Evolutionary conservation across 768 basidiomycete species (phyloP).

Genomic region (Xerocomus potaroensis): DNA sequence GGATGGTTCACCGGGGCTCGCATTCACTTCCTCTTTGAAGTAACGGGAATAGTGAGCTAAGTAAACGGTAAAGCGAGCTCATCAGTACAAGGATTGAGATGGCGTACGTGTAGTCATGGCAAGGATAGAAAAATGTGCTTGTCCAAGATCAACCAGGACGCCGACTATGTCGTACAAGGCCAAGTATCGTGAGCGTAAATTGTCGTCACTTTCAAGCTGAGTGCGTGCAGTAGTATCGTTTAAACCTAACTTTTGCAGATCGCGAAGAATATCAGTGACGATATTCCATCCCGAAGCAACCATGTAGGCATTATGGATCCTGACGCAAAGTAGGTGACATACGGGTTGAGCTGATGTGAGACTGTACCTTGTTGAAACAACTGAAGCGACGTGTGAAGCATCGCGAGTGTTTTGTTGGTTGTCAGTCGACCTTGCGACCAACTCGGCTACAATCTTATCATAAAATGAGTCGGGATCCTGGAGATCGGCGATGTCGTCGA

Average conservation of each 20-base stretch:
- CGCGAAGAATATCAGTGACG: slow-evolving; percentile 53
- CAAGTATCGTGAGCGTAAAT: slow-evolving; percentile 57
- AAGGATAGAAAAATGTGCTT: slow-evolving; percentile 62
- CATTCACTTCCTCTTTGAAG: slow-evolving; percentile 48
- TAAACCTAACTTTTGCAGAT: slow-evolving; percentile 52
- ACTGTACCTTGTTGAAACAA: slow-evolving; percentile 55
- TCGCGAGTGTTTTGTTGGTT: slow-evolving; percentile 32
- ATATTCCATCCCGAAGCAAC: slow-evolving; percentile 81
- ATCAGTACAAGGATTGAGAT: slow-evolving; percentile 1
- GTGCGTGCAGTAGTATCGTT: slow-evolving; percentile 47
- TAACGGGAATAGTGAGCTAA: slow-evolving; percentile 70
- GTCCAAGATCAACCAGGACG: slow-evolving; percentile 54
- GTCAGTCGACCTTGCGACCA: slow-evolving; percentile 44
- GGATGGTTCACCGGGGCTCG: slow-evolving; percentile 43
- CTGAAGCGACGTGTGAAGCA: slow-evolving; percentile 50
- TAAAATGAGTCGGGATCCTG: slow-evolving; percentile 64
- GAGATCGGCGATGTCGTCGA: slow-evolving; percentile 67
- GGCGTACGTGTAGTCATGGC: slow-evolving; percentile 66
- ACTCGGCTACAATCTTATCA: slow-evolving; percentile 51
- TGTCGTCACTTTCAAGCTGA: slow-evolving; percentile 48
- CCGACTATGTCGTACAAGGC: slow-evolving; percentile 60
- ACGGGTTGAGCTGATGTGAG: slow-evolving; percentile 1
- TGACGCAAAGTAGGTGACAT: slow-evolving; percentile 26
- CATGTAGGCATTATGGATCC: slow-evolving; percentile 80
- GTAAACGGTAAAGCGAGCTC: slow-evolving; percentile 2